phyloP scores from a whole-genome alignment of 306 rosid genomes.

The Cicer bijugum region DNA sequence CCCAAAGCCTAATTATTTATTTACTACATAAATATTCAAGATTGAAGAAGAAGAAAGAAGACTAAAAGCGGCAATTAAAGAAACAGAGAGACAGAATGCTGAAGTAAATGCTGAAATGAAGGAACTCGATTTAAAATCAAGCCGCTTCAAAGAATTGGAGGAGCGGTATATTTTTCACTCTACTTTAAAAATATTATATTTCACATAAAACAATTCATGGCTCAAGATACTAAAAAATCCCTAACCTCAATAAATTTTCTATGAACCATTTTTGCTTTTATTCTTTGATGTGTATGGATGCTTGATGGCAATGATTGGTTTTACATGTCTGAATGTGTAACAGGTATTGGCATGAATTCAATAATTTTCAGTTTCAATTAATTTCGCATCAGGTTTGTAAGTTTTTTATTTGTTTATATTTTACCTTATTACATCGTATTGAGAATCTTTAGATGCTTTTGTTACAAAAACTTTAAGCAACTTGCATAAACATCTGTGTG shows the following conservation, averaged over 20 bases:
- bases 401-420: slow-evolving; percentile 21
- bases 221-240: slow-evolving; percentile 12
- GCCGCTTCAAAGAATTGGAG: slow-evolving; percentile 83
- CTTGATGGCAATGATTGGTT: slow-evolving; percentile 44
- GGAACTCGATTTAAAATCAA: slow-evolving; percentile 82
- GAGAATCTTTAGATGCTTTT: slow-evolving; percentile 28
- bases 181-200: slow-evolving; percentile 26
- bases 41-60: slow-evolving; percentile 92
- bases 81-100: slow-evolving; percentile 71
- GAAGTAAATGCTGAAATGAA: slow-evolving; percentile 81
- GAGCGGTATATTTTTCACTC: slow-evolving; percentile 66
- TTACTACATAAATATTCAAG: slow-evolving; percentile 54
- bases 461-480: slow-evolving; percentile 37
- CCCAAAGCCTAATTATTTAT: slow-evolving; percentile 40
- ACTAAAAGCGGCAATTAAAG: slow-evolving; percentile 90
- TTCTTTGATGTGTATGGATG: slow-evolving; percentile 23
- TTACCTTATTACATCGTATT: slow-evolving; percentile 2
- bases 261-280: slow-evolving; percentile 7
- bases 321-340: slow-evolving; percentile 42
- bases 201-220: slow-evolving; percentile 35
- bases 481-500: slow-evolving; percentile 19
- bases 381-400: slow-evolving; percentile 81
- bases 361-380: slow-evolving; percentile 93
- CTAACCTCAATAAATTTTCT: slow-evolving; percentile 5
- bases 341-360: slow-evolving; percentile 98